phyloP scores from a whole-genome alignment of 179 eudicot species.

The Spinacia oleracea region DNA sequence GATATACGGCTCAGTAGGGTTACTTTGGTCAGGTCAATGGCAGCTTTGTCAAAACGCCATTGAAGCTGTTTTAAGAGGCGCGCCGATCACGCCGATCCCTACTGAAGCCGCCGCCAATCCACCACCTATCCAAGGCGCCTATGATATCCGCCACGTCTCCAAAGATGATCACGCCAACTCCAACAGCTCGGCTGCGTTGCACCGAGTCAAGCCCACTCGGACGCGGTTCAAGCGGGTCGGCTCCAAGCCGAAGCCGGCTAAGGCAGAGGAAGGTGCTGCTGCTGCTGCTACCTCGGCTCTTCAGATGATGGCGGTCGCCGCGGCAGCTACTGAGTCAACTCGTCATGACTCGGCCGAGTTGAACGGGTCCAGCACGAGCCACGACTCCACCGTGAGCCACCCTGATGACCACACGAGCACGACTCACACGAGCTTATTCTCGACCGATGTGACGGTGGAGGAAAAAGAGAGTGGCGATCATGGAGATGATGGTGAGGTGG shows the following conservation, averaged over 20 bases:
- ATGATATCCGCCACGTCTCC: slow-evolving; percentile 71
- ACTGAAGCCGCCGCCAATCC: slow-evolving; percentile 49
- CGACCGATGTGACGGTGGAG: slow-evolving; percentile 38
- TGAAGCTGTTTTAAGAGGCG: slow-evolving; percentile 61
- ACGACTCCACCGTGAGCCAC: slow-evolving; percentile 75
- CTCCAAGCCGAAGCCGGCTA: slow-evolving; percentile 34
- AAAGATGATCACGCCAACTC: slow-evolving; percentile 39
- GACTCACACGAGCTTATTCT: slow-evolving; percentile 41
- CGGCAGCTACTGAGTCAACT: slow-evolving; percentile 18
- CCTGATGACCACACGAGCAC: slow-evolving; percentile 36
- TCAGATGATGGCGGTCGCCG: slow-evolving; percentile 3
- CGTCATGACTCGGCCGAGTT: slow-evolving; percentile 26
- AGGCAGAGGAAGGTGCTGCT: not conserved
- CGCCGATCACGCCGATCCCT: slow-evolving; percentile 48
- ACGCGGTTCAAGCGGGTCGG: slow-evolving; percentile 61
- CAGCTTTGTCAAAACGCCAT: slow-evolving; percentile 63
- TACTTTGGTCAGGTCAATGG: slow-evolving; percentile 67
- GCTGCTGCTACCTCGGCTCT: slow-evolving; percentile 13
- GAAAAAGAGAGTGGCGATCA: slow-evolving; percentile 20
- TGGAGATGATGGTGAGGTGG: slow-evolving; percentile 48
- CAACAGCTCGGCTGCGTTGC: slow-evolving; percentile 32
- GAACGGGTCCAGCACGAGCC: slow-evolving; percentile 56
- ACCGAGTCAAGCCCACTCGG: slow-evolving; percentile 51
- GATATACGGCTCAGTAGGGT: slow-evolving; percentile 65
- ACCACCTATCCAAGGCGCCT: slow-evolving; percentile 58